phyloP scores from a whole-genome alignment of 2,329 filamentous ascomycete species.

The Tolypocladium cylindrosporum region DNA sequence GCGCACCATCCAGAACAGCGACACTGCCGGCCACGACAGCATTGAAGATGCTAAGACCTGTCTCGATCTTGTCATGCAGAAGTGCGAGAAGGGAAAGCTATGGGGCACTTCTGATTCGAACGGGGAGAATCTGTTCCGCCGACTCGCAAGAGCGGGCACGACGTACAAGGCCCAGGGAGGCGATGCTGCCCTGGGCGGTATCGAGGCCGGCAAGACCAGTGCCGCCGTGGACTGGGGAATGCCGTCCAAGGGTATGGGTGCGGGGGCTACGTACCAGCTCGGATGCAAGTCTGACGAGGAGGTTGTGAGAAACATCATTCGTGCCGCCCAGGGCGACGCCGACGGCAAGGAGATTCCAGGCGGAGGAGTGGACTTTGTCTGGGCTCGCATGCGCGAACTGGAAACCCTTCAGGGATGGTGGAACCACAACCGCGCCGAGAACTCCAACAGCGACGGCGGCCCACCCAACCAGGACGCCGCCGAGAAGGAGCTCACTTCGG shows the following conservation, averaged over 20 bases:
- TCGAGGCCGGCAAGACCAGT: conserved; percentile 50
- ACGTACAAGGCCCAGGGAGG: conserved; percentile 53
- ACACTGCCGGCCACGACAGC: conserved; percentile 71
- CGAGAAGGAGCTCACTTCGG: conserved; percentile 5
- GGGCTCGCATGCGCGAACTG: conserved; percentile 55
- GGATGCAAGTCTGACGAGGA: conserved; percentile 51
- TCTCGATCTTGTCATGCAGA: conserved; percentile 86
- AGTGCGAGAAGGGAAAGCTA: conserved; percentile 81
- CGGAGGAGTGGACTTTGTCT: conserved; percentile 57
- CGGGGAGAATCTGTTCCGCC: conserved; percentile 82
- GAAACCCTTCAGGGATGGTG: conserved; percentile 59
- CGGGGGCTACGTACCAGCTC: conserved; percentile 45
- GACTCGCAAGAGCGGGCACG: conserved; percentile 56
- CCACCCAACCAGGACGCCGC: conserved; percentile 15
- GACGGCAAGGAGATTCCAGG: conserved; percentile 46
- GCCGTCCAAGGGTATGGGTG: conserved; percentile 49
- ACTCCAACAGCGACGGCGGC: conserved; percentile 21
- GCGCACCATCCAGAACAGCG: conserved; percentile 79
- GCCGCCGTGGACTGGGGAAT: conserved; percentile 88
- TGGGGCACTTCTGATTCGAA: conserved; percentile 77
- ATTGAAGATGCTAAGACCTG: conserved; percentile 87
- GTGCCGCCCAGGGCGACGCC: conserved; percentile 48
- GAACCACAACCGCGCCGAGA: conserved; percentile 44
- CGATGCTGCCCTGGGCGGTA: conserved; percentile 43
- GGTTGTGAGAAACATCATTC: conserved; percentile 42